Conservation (phyloP, 805 yeast genomes). For the Barnettozyma siamensis region DNA sequence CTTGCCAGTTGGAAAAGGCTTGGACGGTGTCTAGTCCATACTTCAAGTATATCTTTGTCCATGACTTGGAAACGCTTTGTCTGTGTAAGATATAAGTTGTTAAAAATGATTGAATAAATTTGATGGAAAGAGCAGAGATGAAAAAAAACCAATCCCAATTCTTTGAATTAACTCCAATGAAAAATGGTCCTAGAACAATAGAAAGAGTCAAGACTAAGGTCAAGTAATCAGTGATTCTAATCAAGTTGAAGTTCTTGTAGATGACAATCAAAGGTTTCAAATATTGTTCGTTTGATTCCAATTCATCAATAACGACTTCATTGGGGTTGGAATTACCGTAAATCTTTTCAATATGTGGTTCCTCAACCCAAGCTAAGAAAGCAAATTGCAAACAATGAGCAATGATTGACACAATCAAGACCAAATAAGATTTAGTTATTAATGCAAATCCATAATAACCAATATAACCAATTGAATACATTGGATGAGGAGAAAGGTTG, state of each 20-base stretch:
- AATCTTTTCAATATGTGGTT: slow-evolving; percentile 81
- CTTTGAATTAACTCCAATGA: slow-evolving; percentile 24
- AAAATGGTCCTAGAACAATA: slow-evolving; percentile 37
- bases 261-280: slow-evolving; percentile 51
- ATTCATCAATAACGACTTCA: slow-evolving; percentile 29
- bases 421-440: slow-evolving; percentile 67
- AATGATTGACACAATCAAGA: slow-evolving; percentile 58
- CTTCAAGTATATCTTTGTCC: slow-evolving; percentile 60
- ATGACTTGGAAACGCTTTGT: slow-evolving; percentile 56
- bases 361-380: slow-evolving; percentile 69
- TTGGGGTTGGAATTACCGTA: slow-evolving; percentile 43
- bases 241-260: slow-evolving; percentile 53
- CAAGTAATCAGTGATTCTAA: slow-evolving; percentile 59
- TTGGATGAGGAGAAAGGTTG: slow-evolving; percentile 87
- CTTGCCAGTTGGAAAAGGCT: slow-evolving; percentile 71
- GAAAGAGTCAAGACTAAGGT: slow-evolving; percentile 39
- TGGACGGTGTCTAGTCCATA: slow-evolving; percentile 59
- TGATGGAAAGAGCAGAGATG: slow-evolving; percentile 35
- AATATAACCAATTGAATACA: slow-evolving; percentile 85
- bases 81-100: slow-evolving; percentile 46
- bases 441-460: slow-evolving; percentile 84
- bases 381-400: slow-evolving; percentile 78
- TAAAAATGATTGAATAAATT: slow-evolving; percentile 44
- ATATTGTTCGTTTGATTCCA: slow-evolving; percentile 33
- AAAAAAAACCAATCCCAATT: slow-evolving; percentile 27